Evolutionary conservation across 345 rosid species (phyloP).

Genomic region (Acer negundo): DNA sequence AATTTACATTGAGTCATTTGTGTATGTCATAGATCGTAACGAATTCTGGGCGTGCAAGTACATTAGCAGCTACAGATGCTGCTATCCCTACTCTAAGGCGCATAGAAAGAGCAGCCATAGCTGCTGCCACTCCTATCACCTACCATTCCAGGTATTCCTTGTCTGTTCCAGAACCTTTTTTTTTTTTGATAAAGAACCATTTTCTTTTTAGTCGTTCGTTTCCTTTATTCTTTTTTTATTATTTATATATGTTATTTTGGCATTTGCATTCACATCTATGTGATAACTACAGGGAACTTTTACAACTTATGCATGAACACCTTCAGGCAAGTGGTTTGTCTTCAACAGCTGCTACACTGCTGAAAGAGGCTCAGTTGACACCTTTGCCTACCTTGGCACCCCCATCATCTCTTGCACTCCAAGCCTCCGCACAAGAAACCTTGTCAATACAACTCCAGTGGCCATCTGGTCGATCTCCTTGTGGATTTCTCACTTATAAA

Average conservation of each 20-base stretch:
- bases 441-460: conserved; percentile 65
- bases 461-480: conserved; percentile 76
- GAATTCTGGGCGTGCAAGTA: conserved; percentile 91
- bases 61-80: conserved; percentile 96
- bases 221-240: background rate
- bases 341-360: conserved; percentile 61
- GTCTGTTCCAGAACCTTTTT: background rate
- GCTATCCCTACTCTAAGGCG: conserved; percentile 97
- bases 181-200: background rate
- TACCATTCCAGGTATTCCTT: conserved; percentile 66
- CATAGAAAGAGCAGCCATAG: conserved; percentile 98
- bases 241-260: conserved; percentile 3
- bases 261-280: conserved; percentile 14
- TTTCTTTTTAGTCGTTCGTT: background rate
- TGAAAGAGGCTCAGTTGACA: conserved; percentile 88
- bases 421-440: conserved; percentile 57
- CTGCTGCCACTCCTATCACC: conserved; percentile 96
- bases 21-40: conserved; percentile 77
- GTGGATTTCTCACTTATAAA: conserved; percentile 69
- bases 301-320: conserved; percentile 93
- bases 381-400: conserved; percentile 74
- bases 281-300: conserved; percentile 69
- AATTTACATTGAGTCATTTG: conserved; percentile 19
- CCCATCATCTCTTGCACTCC: conserved; percentile 66
- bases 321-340: conserved; percentile 90